Percentiles rank a stretch among this genome's conserved stretches.
Evolutionary conservation across 768 basidiomycete genomes (phyloP).

Genomic region (Suillus hirtellus): DNA sequence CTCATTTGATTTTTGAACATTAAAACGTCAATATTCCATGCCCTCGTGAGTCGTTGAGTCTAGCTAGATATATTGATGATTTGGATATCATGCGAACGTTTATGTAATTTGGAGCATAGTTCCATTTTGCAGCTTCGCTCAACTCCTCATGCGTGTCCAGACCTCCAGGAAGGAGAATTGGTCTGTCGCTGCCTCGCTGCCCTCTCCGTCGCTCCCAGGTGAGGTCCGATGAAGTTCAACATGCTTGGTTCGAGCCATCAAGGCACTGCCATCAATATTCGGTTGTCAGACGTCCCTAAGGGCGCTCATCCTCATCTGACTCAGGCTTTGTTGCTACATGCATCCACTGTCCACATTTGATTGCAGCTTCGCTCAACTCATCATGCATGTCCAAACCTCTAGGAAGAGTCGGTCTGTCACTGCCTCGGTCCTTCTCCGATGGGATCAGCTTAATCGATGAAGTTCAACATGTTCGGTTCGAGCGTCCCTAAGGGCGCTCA

Average conservation of each 20-base stretch:
- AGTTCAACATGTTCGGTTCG: not conserved
- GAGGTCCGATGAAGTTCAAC: not conserved
- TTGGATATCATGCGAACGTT: not conserved
- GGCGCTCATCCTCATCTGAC: not conserved
- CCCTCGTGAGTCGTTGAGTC: no score
- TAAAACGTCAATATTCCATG: no score
- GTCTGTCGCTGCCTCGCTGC: not conserved
- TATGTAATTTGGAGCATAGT: not conserved
- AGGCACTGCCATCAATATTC: not conserved
- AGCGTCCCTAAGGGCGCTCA: not conserved
- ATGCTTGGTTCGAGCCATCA: not conserved
- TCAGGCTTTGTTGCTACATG: not conserved
- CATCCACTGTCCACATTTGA: not conserved
- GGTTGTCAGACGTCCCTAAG: not conserved
- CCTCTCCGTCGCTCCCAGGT: no score
- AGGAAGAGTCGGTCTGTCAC: not conserved
- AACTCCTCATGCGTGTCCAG: not conserved
- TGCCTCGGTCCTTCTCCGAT: not conserved
- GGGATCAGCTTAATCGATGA: not conserved
- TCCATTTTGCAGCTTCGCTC: not conserved
- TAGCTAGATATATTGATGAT: no score
- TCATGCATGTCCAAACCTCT: not conserved
- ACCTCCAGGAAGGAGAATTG: not conserved
- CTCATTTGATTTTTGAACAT: not conserved
- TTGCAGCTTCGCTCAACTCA: not conserved